These are phyloP conservation scores for Hyaloscypha hepaticicola DNA, from an alignment of 495 filamentous ascomycete species.

Conservation along the genomic window DNA sequence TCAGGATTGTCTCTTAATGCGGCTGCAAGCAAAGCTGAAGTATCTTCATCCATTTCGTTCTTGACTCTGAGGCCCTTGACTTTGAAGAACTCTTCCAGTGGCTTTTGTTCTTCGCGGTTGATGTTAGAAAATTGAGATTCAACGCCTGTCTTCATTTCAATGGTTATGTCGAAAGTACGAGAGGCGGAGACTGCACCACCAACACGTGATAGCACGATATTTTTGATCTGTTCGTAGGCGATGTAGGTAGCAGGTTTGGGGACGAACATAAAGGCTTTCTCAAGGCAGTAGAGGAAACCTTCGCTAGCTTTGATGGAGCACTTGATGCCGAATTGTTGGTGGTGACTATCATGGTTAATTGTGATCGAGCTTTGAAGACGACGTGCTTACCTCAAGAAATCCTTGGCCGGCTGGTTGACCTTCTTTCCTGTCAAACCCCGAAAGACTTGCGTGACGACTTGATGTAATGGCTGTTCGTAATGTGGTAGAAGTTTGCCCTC, in stretches of 20 bases:
- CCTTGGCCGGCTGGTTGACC: slow-evolving; percentile 87
- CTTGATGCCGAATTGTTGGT: slow-evolving; percentile 92
- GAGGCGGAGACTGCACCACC: slow-evolving; percentile 90
- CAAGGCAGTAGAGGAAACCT: slow-evolving; percentile 92
- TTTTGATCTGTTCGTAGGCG: slow-evolving; percentile 82
- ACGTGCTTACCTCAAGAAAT: slow-evolving; percentile 66
- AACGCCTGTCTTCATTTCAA: slow-evolving; percentile 75
- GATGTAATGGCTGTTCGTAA: slow-evolving; percentile 89
- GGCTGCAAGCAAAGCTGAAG: slow-evolving; percentile 68
- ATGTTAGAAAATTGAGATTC: slow-evolving; percentile 98
- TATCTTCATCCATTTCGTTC: slow-evolving; percentile 79
- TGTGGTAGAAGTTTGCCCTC: slow-evolving; percentile 80
- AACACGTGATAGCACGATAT: slow-evolving; percentile 93
- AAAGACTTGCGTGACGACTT: slow-evolving; percentile 92
- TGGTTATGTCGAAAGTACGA: slow-evolving; percentile 94
- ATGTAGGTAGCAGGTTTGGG: slow-evolving; percentile 98
- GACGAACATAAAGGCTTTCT: slow-evolving; percentile 98
- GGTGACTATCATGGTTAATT: slow-evolving; percentile 57
- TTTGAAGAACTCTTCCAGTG: slow-evolving; percentile 94
- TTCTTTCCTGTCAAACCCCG: slow-evolving; percentile 91
- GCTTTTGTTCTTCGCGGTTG: slow-evolving; percentile 95
- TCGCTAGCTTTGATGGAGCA: slow-evolving; percentile 99
- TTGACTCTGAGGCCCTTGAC: slow-evolving; percentile 89
- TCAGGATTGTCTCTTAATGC: slow-evolving; percentile 70
- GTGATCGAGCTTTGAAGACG: neutral